Percentiles rank a stretch among this genome's conserved stretches.
Evolutionary conservation across 768 basidiomycete genomes (phyloP).

Genomic region (Tulasnella sp.): DNA sequence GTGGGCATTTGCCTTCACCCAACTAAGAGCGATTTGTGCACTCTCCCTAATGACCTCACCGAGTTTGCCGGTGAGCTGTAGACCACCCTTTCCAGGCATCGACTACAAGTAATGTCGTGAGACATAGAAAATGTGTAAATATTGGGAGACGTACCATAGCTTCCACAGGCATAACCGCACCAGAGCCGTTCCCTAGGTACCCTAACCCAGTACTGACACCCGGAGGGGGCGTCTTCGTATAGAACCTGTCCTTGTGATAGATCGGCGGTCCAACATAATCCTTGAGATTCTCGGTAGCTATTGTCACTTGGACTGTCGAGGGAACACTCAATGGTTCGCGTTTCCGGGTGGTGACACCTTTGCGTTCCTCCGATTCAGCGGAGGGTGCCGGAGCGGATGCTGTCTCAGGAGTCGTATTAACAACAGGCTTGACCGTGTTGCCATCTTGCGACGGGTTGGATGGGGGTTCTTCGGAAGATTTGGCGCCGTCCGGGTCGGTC

Average conservation of each 20-base stretch:
- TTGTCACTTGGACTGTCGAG: conserved; percentile 58
- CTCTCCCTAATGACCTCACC: conserved; percentile 97
- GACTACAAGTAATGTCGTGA: conserved; percentile 36
- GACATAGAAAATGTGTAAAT: conserved; percentile 10
- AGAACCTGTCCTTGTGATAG: conserved; percentile 92
- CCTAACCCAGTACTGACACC: conserved; percentile 94
- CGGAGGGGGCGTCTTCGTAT: conserved; percentile 62
- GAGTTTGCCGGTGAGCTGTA: conserved; percentile 92
- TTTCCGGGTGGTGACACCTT: conserved; percentile 57
- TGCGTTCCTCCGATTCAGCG: conserved; percentile 29
- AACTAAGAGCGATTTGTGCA: conserved; percentile 87
- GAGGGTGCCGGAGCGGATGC: conserved; percentile 24
- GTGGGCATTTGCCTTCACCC: conserved; percentile 83
- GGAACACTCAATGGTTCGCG: conserved; percentile 77
- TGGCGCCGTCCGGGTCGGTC: conserved; percentile 15
- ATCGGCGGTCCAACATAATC: conserved; percentile 94
- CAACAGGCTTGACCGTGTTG: conserved; percentile 37
- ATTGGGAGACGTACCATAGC: conserved; percentile 52
- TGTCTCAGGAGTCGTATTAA: conserved; percentile 35
- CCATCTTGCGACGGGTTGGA: neutral
- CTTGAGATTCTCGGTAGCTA: conserved; percentile 79
- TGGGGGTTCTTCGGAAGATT: conserved; percentile 9
- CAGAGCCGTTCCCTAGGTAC: conserved; percentile 91
- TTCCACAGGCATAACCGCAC: conserved; percentile 95
- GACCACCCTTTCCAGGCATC: conserved; percentile 90